A percentile compares a stretch with the other conserved stretches of the same genome.
These are phyloP conservation scores for Cryoendolithus antarcticus DNA, from an alignment of 2,329 filamentous ascomycete genomes.

Conservation along the genomic window DNA sequence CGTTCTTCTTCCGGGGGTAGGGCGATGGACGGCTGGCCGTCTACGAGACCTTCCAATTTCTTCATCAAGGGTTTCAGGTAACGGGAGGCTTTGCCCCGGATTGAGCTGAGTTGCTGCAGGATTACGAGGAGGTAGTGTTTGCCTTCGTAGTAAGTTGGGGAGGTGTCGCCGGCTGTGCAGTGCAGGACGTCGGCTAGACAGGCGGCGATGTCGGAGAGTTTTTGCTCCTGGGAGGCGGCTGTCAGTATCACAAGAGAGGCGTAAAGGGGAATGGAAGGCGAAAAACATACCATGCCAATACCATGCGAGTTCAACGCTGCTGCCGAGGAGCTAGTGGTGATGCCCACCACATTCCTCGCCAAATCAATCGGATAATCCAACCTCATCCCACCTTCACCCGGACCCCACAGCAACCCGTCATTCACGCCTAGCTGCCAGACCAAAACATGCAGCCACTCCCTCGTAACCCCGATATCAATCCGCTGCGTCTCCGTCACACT, in stretches of 20 bases:
- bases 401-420: slow-evolving; percentile 24
- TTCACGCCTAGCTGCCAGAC: slow-evolving; percentile 27
- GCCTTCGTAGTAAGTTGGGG: slow-evolving; percentile 20
- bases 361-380: slow-evolving; percentile 26
- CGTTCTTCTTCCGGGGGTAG: slow-evolving; percentile 8
- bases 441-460: slow-evolving; percentile 25
- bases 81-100: slow-evolving; percentile 23
- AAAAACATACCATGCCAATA: slow-evolving; percentile 22
- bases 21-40: slow-evolving; percentile 9
- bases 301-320: slow-evolving; percentile 22
- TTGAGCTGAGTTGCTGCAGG: slow-evolving; percentile 21
- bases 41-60: slow-evolving; percentile 19
- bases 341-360: slow-evolving; percentile 21
- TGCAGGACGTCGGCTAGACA: slow-evolving; percentile 24
- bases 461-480: slow-evolving; percentile 22
- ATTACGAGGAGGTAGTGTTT: slow-evolving; percentile 23
- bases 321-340: slow-evolving; percentile 18
- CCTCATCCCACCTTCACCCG: slow-evolving; percentile 22
- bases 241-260: slow-evolving; percentile 8
- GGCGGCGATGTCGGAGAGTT: slow-evolving; percentile 24
- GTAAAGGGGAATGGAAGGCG: not conserved
- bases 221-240: slow-evolving; percentile 20
- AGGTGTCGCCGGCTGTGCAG: slow-evolving; percentile 23
- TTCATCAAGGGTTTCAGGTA: slow-evolving; percentile 23
- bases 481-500: slow-evolving; percentile 23